phyloP scores from a whole-genome alignment of 176 grass and related monocot genomes.

The Ensete ventricosum region DNA sequence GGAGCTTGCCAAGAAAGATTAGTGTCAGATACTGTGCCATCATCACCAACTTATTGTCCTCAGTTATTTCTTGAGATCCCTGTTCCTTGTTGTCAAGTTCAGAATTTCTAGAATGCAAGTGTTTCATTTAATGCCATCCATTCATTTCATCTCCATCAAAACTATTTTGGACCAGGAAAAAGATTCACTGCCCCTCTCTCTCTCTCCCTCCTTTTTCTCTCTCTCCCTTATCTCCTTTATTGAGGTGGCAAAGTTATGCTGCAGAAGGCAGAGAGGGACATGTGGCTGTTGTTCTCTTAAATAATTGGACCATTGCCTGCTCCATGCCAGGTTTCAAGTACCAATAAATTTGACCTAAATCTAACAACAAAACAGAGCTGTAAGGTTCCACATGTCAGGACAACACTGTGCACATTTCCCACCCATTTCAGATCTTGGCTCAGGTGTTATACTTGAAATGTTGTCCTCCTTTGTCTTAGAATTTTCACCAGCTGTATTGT shows the following conservation, averaged over 20 bases:
- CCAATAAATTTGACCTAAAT: not conserved
- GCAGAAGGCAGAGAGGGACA: not conserved
- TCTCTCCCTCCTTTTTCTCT: not conserved
- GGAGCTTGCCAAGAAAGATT: not conserved
- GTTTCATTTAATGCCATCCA: not conserved
- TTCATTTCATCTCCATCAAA: not conserved
- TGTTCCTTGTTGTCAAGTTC: too few species aligned
- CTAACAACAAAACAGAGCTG: not conserved
- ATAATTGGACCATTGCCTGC: not conserved
- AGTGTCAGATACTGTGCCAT: not conserved
- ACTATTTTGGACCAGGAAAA: not conserved
- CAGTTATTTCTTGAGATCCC: not conserved
- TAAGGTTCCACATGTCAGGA: not conserved
- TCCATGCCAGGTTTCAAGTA: conserved; percentile 1
- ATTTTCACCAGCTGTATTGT: too few species aligned
- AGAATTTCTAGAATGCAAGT: not conserved
- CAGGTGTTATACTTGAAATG: not conserved
- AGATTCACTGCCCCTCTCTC: not conserved
- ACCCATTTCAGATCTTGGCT: not conserved
- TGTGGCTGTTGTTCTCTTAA: not conserved
- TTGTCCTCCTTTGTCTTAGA: not conserved
- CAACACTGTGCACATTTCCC: not conserved
- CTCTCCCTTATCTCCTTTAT: not conserved
- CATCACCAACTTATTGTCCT: not conserved
- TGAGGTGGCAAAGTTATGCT: not conserved